Conservation (phyloP, 192 early-diverging fungal species). For the Neocallimastix lanati region DNA sequence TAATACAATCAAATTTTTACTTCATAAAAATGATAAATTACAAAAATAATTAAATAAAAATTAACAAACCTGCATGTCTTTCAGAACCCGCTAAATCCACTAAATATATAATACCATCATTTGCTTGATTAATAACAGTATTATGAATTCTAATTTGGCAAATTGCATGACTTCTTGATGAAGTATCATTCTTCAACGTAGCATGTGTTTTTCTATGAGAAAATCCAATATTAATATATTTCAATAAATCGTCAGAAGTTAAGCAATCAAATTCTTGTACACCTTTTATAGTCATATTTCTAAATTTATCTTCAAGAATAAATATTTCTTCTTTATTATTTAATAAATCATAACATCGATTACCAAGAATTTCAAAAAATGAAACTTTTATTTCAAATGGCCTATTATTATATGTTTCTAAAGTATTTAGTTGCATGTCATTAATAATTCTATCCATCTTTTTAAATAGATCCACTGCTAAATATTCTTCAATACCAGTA, state of each 20-base stretch:
- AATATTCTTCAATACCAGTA: slow-evolving; percentile 15
- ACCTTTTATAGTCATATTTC: slow-evolving; percentile 9
- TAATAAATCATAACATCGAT: slow-evolving; percentile 13
- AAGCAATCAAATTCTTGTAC: slow-evolving; percentile 7
- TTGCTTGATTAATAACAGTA: slow-evolving; percentile 6
- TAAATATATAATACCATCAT: slow-evolving; percentile 25
- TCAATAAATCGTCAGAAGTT: slow-evolving; percentile 9
- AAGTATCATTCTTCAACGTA: slow-evolving; percentile 11
- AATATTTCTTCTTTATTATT: slow-evolving; percentile 7
- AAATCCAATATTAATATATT: slow-evolving; percentile 7
- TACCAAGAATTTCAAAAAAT: slow-evolving; percentile 26
- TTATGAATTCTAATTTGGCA: slow-evolving; percentile 9
- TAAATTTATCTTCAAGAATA: slow-evolving; percentile 21
- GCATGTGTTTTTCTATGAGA: slow-evolving; percentile 3
- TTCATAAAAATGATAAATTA: too few relatives aligned
- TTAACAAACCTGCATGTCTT: background rate
- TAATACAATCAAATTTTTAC: too few relatives aligned
- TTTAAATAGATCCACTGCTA: slow-evolving; percentile 16
- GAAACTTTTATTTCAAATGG: slow-evolving; percentile 12
- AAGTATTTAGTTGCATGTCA: slow-evolving; percentile 2
- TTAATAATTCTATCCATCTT: slow-evolving; percentile 3
- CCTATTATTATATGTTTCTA: background rate
- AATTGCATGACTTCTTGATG: slow-evolving; percentile 8
- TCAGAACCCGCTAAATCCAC: slow-evolving; percentile 34
- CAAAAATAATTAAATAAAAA: background rate